Evolutionary conservation across 2,329 filamentous ascomycete species (phyloP).

Genomic region (Hypoxylon sp.): DNA sequence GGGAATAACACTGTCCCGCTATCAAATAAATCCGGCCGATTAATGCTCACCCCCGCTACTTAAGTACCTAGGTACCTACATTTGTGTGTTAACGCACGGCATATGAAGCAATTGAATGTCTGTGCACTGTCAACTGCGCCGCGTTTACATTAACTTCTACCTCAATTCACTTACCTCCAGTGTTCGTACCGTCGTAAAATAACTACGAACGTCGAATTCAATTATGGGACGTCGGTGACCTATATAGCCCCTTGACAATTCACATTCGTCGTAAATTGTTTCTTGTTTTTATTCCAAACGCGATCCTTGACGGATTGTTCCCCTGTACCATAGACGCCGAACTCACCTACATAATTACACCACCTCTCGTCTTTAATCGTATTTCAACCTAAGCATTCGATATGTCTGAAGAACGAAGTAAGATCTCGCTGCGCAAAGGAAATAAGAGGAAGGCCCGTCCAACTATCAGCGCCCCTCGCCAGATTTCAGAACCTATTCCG

Average conservation of each 20-base stretch:
- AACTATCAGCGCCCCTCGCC: conserved; percentile 72
- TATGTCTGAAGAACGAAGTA: conserved; percentile 75
- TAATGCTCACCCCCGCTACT: neutral
- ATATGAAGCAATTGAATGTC: conserved; percentile 41
- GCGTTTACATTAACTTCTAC: conserved; percentile 10
- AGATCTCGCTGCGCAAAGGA: conserved; percentile 74
- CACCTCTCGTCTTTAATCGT: conserved; percentile 7
- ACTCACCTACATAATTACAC: conserved; percentile 2
- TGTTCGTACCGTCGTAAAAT: neutral
- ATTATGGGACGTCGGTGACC: neutral
- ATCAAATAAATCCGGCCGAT: conserved; percentile 45
- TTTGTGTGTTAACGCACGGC: neutral
- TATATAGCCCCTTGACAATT: neutral
- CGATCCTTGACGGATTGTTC: conserved; percentile 26
- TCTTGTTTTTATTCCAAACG: conserved; percentile 10
- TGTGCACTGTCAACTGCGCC: conserved; percentile 23
- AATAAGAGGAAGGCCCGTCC: conserved; percentile 73
- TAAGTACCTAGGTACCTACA: neutral
- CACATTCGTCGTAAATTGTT: neutral
- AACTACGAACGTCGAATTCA: conserved; percentile 4
- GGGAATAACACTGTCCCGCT: conserved; percentile 31
- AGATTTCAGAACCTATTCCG: conserved; percentile 73
- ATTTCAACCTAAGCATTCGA: conserved; percentile 23
- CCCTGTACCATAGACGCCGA: conserved; percentile 6
- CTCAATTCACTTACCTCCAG: no score